A percentile compares a stretch with the other conserved stretches of the same genome.
phyloP scores from a whole-genome alignment of 306 rosid species.

The Hippophae tibetana region DNA sequence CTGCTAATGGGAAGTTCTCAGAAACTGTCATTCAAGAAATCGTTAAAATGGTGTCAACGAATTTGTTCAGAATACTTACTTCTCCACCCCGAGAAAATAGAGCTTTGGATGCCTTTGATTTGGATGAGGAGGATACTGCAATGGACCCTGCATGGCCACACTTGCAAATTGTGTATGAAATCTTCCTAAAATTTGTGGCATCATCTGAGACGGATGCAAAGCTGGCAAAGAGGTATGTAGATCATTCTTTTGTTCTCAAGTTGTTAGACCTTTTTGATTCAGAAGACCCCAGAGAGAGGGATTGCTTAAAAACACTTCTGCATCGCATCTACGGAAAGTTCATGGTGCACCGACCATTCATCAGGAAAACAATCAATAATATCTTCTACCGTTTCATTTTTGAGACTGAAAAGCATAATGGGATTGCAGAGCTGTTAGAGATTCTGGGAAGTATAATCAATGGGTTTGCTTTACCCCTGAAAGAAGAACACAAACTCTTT shows the following conservation, averaged over 20 bases:
- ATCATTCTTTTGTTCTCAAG: constrained; percentile 86
- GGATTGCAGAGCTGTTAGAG: constrained; percentile 87
- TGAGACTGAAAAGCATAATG: constrained; percentile 96
- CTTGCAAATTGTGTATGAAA: constrained; percentile 82
- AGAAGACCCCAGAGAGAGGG: constrained; percentile 94
- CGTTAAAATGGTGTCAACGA: constrained; percentile 61
- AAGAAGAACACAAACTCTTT: constrained; percentile 97
- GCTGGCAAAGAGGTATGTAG: constrained; percentile 87
- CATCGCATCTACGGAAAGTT: constrained; percentile 95
- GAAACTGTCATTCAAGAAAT: constrained; percentile 76
- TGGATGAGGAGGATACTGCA: constrained; percentile 91
- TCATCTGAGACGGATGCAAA: constrained; percentile 92
- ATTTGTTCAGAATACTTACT: constrained; percentile 74
- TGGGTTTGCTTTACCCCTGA: constrained; percentile 91
- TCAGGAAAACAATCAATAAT: constrained; percentile 86
- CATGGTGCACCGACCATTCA: constrained; percentile 95
- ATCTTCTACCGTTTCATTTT: constrained; percentile 82
- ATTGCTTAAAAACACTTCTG: constrained; percentile 87
- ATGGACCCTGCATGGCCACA: constrained; percentile 98
- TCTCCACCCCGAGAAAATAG: constrained; percentile 74
- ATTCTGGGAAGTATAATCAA: constrained; percentile 95
- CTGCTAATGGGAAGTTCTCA: constrained; percentile 67
- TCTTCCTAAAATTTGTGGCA: constrained; percentile 79
- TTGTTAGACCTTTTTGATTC: constrained; percentile 92
- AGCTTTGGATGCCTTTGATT: constrained; percentile 69